phyloP scores from a whole-genome alignment of 139 green algal genomes.

The Ostreobium quekettii region DNA sequence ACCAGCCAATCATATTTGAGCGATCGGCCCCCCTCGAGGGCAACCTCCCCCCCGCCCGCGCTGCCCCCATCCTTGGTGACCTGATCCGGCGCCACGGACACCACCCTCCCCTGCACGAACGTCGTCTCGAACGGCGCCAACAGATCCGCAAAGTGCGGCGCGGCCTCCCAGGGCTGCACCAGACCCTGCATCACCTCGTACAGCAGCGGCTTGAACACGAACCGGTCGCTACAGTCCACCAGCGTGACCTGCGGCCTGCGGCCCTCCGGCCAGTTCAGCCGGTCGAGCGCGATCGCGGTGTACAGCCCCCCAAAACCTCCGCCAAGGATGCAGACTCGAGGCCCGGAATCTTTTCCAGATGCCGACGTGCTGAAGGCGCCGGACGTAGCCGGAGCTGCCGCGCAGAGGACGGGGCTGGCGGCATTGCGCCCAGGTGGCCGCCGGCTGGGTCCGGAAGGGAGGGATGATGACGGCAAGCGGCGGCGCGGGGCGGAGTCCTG shows the following conservation, averaged over 20 bases:
- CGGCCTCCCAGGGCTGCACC: slow-evolving; percentile 74
- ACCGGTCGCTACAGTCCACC: slow-evolving; percentile 85
- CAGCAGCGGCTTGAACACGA: slow-evolving; percentile 98
- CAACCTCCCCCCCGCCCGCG: slow-evolving; percentile 20
- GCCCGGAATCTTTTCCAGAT: too few species aligned
- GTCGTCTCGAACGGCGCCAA: slow-evolving; percentile 70
- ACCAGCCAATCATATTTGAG: slow-evolving; percentile 34
- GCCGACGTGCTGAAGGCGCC: too few species aligned
- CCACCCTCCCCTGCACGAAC: slow-evolving; percentile 57
- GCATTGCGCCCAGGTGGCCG: too few species aligned
- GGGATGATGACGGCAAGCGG: too few species aligned
- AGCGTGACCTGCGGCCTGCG: slow-evolving; percentile 82
- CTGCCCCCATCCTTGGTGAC: not conserved
- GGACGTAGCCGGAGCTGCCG: too few species aligned
- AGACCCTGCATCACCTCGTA: slow-evolving; percentile 90
- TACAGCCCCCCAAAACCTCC: slow-evolving; percentile 97
- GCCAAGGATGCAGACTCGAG: slow-evolving; percentile 84
- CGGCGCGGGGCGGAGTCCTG: too few species aligned
- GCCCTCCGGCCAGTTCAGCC: slow-evolving; percentile 77
- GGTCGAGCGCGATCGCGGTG: slow-evolving; percentile 82
- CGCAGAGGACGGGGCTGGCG: too few species aligned
- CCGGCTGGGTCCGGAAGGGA: too few species aligned
- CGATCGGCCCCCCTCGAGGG: slow-evolving; percentile 22
- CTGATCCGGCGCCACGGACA: not conserved
- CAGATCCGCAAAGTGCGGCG: slow-evolving; percentile 75